phyloP scores from a whole-genome alignment of 768 basidiomycete species.

The Inosperma sp. region DNA sequence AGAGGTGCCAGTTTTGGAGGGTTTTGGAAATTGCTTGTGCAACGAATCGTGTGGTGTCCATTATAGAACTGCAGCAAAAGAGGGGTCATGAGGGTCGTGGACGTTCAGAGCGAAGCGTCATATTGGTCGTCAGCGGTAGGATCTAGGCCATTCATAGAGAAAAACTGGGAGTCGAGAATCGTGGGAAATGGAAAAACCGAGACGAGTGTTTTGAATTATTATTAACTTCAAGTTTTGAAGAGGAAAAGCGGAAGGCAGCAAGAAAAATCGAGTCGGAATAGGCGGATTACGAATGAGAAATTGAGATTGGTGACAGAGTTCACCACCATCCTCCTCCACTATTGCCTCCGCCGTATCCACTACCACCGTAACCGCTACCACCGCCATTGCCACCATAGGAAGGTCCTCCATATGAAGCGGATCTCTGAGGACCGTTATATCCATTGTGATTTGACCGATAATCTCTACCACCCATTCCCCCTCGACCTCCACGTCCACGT shows the following conservation, averaged over 20 bases:
- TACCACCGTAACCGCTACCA: conserved; percentile 28
- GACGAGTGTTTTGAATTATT: not conserved
- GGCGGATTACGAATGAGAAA: conserved; percentile 1
- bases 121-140: not conserved
- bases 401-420: conserved; percentile 25
- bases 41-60: not conserved
- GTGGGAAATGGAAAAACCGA: not conserved
- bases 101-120: too few relatives aligned
- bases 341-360: conserved; percentile 23
- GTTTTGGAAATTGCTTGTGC: not conserved
- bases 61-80: conserved; percentile 2
- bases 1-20: conserved; percentile 6
- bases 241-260: not conserved
- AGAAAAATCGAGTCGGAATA: not conserved
- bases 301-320: conserved; percentile 18
- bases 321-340: conserved; percentile 46
- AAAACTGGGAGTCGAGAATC: not conserved
- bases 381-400: conserved; percentile 28
- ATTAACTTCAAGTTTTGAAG: not conserved
- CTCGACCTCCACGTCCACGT: conserved; percentile 53
- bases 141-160: conserved; percentile 9
- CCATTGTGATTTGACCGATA: conserved; percentile 40
- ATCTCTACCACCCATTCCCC: conserved; percentile 45
- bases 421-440: conserved; percentile 25
- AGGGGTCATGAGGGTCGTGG: not conserved